Evolutionary conservation across 352 stramenopile species (phyloP), one percentile per base, ranked within the genome.

Genomic region (Globisporangium abappressorium): DNA sequence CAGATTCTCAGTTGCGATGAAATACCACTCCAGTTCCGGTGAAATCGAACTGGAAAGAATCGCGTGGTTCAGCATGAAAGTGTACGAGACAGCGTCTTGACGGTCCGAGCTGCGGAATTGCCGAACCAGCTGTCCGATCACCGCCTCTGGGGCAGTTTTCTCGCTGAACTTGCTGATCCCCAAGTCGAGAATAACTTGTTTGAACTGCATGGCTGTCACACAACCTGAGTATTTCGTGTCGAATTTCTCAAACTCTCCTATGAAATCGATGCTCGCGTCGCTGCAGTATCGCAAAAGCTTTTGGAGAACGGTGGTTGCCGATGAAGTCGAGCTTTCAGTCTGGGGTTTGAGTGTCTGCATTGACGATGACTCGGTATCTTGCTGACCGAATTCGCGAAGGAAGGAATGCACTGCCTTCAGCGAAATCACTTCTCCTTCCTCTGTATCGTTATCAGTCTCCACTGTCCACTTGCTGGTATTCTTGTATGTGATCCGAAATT

Each of bases 91-190:
- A 0, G 68, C 66, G 41, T 86, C 84, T 9, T 65, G 62, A 1
- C 22, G 18, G 15, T 78, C 59, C 8, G 58, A 5, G 12, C 26
- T 59, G 30, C 84, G 79, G 34, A 81, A 92, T 30, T 84, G 73
- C n/a, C 81, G 78, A 46, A 91, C 78, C 5, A 92, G 62, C 9
- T 84, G 65, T 11, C 82, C 84, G 46, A 92, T 78, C 5, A 79
- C 57, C 7, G 64, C 38, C 43, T 92, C 82, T 22, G 74, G 58
- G 5, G 64, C 65, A 53, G 41, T 43, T 34, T 75, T 38, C 14
- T 36, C 47, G 20, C 60, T 24, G 33, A 77, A 65, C 54, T 77
- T 64, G 38, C 62, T 64, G 54, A 89, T 67, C 3, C 75, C 70
- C 1, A 84, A 64, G 4, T 80, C 70, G 12, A 89, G 33, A 3